These are phyloP conservation scores for Jackrogersella multiformis DNA, from an alignment of 495 filamentous ascomycete genomes.

Conservation along the genomic window DNA sequence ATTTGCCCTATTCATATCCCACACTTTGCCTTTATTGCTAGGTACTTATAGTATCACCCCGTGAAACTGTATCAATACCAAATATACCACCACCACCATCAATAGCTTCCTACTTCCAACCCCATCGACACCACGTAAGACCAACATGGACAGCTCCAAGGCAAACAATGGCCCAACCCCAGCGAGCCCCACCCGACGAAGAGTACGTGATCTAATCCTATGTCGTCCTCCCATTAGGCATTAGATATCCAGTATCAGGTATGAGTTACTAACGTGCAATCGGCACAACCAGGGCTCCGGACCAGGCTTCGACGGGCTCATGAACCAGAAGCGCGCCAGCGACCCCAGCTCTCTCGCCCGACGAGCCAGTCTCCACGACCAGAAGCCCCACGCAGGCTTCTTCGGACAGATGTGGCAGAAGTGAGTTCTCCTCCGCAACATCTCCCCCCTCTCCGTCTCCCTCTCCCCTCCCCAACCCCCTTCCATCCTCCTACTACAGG, in stretches of 20 bases:
- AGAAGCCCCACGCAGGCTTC: constrained; percentile 54
- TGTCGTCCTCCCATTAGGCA: too few relatives aligned
- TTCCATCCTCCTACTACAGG: too few relatives aligned
- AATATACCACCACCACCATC: background rate
- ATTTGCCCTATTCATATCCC: too few relatives aligned
- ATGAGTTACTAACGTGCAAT: constrained; percentile 9
- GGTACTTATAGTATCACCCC: background rate
- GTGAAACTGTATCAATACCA: constrained; percentile 9
- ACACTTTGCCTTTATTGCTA: background rate
- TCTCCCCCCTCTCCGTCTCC: background rate
- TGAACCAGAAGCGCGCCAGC: constrained; percentile 53
- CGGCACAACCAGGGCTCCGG: constrained; percentile 45
- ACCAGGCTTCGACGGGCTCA: constrained; percentile 53
- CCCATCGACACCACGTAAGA: background rate
- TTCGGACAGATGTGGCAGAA: constrained; percentile 59
- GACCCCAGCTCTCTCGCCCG: constrained; percentile 52
- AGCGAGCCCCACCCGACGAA: constrained; percentile 34
- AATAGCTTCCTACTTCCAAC: too few relatives aligned
- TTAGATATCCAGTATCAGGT: too few relatives aligned
- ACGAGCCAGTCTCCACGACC: constrained; percentile 56
- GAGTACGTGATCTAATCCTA: constrained; percentile 26
- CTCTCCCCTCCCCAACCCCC: too few relatives aligned
- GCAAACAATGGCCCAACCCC: constrained; percentile 4
- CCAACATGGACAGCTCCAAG: constrained; percentile 42
- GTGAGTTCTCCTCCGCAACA: constrained; percentile 36